Evolutionary conservation across 106 monocot genomes (phyloP), one percentile per base, ranked within the genome.

Genomic region (Dioscorea dumetorum): DNA sequence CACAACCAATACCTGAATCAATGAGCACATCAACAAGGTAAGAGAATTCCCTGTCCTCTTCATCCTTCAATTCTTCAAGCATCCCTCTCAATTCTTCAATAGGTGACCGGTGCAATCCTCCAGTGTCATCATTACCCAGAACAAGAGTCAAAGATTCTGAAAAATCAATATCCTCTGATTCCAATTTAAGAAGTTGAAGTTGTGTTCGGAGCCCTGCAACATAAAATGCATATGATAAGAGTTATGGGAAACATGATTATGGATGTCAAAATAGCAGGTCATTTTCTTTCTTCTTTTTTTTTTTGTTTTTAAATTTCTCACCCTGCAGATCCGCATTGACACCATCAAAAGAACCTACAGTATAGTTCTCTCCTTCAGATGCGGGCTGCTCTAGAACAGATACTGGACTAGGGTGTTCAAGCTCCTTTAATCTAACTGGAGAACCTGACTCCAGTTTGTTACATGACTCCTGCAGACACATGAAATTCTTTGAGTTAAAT

Each of bases 21-120:
- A 60, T 79, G 24, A 94, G 80, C 4, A 94, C 63, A 56, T 90
- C 80, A 4, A 82, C 76, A 23, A 91, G 64, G 78, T 95, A 95
- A 10, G 78, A 80, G 72, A 73, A 86, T 52, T 91, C 95, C 57
- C 85, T 83, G 41, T 86, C 84, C 32, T 77, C 79, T 66, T 82
- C 83, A 60, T 83, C 66, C 71, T 21, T 79, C 16, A 82, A 73
- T 68, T 60, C 58, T 51, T 66, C 58, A 18, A 72, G 49, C 2
- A 64, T 74, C 16, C 69, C 64, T 71, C 15, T 60, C 24, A 61
- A 63, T 2, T 34, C 59, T 13, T 22, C 20, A 59, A 19, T 14
- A 63, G 48, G 59, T 23, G 41, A 41, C 9, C 56, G 14, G 24
- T 35, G 8, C 12, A 75, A 52, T 20, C 14, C 54, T 21, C 1